Conservation (phyloP, 805 yeast species). For the Suhomyces sp. region DNA sequence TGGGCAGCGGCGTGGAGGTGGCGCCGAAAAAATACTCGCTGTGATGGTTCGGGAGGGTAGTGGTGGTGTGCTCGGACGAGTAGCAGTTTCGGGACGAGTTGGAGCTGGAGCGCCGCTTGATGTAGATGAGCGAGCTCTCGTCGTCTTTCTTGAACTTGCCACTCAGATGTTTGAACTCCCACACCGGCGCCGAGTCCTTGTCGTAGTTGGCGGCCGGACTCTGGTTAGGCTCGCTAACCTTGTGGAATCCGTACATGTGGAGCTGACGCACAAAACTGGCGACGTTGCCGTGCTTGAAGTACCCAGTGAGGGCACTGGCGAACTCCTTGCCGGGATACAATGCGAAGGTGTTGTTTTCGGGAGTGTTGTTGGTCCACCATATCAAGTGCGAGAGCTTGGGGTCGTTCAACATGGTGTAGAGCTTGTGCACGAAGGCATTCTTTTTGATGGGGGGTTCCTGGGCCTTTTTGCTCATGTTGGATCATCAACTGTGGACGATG, state of each 20-base stretch:
- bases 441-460: slow-evolving; percentile 39
- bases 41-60: slow-evolving; percentile 9
- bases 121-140: slow-evolving; percentile 41
- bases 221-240: slow-evolving; percentile 50
- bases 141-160: slow-evolving; percentile 51
- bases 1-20: slow-evolving; percentile 5
- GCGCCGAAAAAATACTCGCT: slow-evolving; percentile 7
- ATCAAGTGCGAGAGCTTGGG: slow-evolving; percentile 33
- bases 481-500: background rate
- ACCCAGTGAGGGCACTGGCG: slow-evolving; percentile 58
- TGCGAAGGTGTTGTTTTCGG: slow-evolving; percentile 54
- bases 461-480: slow-evolving; percentile 23
- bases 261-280: slow-evolving; percentile 91
- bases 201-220: slow-evolving; percentile 7
- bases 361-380: slow-evolving; percentile 45
- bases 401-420: slow-evolving; percentile 39
- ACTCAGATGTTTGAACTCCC: slow-evolving; percentile 56
- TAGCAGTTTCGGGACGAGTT: slow-evolving; percentile 20
- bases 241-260: slow-evolving; percentile 96
- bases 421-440: slow-evolving; percentile 56
- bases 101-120: slow-evolving; percentile 48
- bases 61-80: slow-evolving; percentile 4
- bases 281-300: slow-evolving; percentile 91
- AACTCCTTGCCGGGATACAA: slow-evolving; percentile 63
- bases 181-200: slow-evolving; percentile 33